These are phyloP conservation scores for Achlya hypogyna DNA, from an alignment of 352 stramenopile species.

Conservation along the genomic window DNA sequence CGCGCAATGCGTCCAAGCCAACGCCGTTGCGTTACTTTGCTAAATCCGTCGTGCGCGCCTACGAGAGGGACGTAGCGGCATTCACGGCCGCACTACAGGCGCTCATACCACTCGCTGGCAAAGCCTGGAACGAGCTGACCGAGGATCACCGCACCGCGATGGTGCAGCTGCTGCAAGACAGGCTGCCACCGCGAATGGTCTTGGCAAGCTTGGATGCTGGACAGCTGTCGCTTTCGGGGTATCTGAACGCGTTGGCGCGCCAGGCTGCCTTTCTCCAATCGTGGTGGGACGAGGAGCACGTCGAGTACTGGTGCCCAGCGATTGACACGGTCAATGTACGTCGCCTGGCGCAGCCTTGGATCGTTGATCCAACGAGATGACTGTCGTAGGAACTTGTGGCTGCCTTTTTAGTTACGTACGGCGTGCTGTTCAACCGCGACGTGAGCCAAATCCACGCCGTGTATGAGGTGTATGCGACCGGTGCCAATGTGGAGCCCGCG, in stretches of 20 bases:
- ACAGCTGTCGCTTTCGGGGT: not conserved
- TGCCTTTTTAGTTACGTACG: slow-evolving; percentile 2
- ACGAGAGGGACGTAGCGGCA: not conserved
- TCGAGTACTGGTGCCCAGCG: slow-evolving; percentile 10
- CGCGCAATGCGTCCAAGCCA: slow-evolving; percentile 2
- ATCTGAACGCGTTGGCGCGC: not conserved
- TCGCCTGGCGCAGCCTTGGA: not conserved
- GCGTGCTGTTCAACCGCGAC: not conserved
- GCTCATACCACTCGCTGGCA: not conserved
- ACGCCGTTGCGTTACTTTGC: slow-evolving; percentile 1
- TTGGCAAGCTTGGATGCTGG: not conserved
- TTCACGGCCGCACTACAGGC: not conserved
- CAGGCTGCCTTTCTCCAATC: not conserved
- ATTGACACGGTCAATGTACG: not conserved
- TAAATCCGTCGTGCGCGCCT: slow-evolving; percentile 2
- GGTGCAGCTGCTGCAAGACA: not conserved
- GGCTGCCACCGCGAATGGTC: not conserved
- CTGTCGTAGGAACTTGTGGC: slow-evolving; percentile 12
- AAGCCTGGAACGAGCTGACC: not conserved
- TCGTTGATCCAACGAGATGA: too few species aligned
- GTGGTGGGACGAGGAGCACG: slow-evolving; percentile 17
- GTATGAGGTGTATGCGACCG: not conserved
- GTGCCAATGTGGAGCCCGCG: not conserved
- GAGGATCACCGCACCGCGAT: not conserved
- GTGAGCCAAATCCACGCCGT: not conserved